Evolutionary conservation across 305 asterid genomes (phyloP), one percentile per base, ranked within the genome.

Genomic region (Fraxinus velutina): DNA sequence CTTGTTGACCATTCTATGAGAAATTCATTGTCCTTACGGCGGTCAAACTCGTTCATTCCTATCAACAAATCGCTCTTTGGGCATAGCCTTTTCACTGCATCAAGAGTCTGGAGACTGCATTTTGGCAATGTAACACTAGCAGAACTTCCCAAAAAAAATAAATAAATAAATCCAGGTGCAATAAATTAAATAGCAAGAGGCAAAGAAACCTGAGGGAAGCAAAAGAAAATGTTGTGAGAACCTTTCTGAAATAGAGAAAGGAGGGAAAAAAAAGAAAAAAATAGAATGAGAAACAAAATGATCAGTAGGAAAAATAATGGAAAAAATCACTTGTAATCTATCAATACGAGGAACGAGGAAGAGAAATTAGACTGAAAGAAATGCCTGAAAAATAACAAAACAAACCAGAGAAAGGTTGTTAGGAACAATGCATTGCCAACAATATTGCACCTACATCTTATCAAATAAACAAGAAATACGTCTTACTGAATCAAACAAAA

Each of bases 31-130:
- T 95, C 99, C 82, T 84, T 86, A 84, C 90, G 92, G 85, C 93
- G 99, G 84, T 95, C 98, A 90, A 95, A 95, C 86, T 93, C 96
- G 75, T 95, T 93, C 99, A 95, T 93, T 87, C 99, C 99, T 80
- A 95, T 88, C 60, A 95, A 89, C 84, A 93, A 87, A 80, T 97
- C 98, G 85, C 90, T 88, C 90, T 95, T 95, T 0, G 99, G 99
- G 85, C 86, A 84, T 80, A 95, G 83, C 89, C 84, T 93, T 86
- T 91, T 93, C 90, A 93, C 83, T 4, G 94, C 93, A 77, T 92
- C 96, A 74, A 95, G 98, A 39, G 94, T 92, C 98, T 93, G 88
- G 75, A 84, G 81, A 87, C 15, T 22, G 64, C 22, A 85, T 27
- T 77, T 76, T 52, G 68, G 64, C 79, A 76, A 77, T 83, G 50